phyloP scores from a whole-genome alignment of 257 asterid species.

The Plantago ovata region DNA sequence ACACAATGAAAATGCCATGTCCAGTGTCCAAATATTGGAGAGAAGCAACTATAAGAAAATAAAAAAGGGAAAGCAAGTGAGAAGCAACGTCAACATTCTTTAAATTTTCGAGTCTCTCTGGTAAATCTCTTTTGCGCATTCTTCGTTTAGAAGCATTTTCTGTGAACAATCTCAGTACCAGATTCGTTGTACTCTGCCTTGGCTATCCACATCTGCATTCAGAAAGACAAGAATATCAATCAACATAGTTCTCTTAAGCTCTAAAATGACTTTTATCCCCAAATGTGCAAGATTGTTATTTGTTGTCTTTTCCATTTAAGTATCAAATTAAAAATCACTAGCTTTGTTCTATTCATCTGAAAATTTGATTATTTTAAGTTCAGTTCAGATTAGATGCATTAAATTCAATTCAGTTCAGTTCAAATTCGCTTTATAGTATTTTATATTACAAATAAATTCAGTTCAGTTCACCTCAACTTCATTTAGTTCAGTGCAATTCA shows the following conservation, averaged over 20 bases:
- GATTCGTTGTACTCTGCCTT: too few relatives aligned
- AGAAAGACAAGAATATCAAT: slow-evolving; percentile 9
- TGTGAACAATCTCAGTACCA: slow-evolving; percentile 56
- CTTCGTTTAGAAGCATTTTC: slow-evolving; percentile 46
- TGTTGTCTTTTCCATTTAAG: too few relatives aligned
- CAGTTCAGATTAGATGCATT: too few relatives aligned
- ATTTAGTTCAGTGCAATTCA: too few relatives aligned
- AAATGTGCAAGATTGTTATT: not conserved
- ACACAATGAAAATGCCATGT: slow-evolving; percentile 21
- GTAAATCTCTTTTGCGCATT: slow-evolving; percentile 16
- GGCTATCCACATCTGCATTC: slow-evolving; percentile 55
- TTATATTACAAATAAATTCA: too few relatives aligned
- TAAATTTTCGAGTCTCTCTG: slow-evolving; percentile 24
- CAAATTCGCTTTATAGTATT: too few relatives aligned
- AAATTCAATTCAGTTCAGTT: too few relatives aligned
- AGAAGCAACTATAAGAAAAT: slow-evolving; percentile 9
- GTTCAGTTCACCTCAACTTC: too few relatives aligned
- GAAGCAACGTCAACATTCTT: slow-evolving; percentile 29
- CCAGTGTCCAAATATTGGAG: slow-evolving; percentile 22
- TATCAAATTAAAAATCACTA: too few relatives aligned
- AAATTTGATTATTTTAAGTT: too few relatives aligned
- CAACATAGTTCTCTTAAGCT: not conserved
- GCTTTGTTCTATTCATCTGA: too few relatives aligned
- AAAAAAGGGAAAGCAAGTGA: slow-evolving; percentile 15
- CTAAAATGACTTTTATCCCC: not conserved